Base-by-base conservation (phyloP, 805 yeast species). In the Zygosaccharomyces kombuchaensis region DNA sequence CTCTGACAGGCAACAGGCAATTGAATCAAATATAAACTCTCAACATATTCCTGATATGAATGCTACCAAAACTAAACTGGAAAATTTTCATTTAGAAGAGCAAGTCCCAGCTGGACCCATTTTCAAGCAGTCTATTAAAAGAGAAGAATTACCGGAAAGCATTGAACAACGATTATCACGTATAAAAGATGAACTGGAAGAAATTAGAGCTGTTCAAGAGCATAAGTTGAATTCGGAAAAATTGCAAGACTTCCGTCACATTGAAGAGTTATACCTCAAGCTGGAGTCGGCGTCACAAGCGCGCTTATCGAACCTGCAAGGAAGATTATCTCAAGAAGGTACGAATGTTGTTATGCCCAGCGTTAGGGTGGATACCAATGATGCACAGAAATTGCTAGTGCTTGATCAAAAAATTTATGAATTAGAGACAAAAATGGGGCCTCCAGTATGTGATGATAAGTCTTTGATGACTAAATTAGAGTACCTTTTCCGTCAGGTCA, bases 401-500 rank as follows among this genome's bases (percentile, higher is more conserved):
- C 36, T 56, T 7, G 58, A 59, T 21, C 30, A 46, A 17, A 59
- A 55, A 23, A 36, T 64, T 3, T 25, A 48, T 13, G 47, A 48
- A n/a, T 30, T 67, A 12, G 61, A 58, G 23, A 47, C 46, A 3
- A 31, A 44, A 4, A 40, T 60, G 4, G 55, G 55, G 7, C 26
- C n/a, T 6, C 27, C 34, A 26, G 30, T 30, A n/a, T 38, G 30
- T 12, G n/a, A 44, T 34, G n/a, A 52, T 58, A 5, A 40, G 27
- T 38, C 46, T 1, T 25, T 65, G 3, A 60, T 56, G 10, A 43
- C 63, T 8, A 53, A 53, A 7, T 51, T 68, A 6, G 65, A 67
- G 35, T 62, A 59, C 12, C 43, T 68, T 0, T 60, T 56, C 43
- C 48, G 68, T 25, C 60, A 59, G 36, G 47, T 62, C 26, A 55